These are phyloP conservation scores for Fragaria nilgerrensis DNA, from an alignment of 306 rosid species.

Conservation along the genomic window DNA sequence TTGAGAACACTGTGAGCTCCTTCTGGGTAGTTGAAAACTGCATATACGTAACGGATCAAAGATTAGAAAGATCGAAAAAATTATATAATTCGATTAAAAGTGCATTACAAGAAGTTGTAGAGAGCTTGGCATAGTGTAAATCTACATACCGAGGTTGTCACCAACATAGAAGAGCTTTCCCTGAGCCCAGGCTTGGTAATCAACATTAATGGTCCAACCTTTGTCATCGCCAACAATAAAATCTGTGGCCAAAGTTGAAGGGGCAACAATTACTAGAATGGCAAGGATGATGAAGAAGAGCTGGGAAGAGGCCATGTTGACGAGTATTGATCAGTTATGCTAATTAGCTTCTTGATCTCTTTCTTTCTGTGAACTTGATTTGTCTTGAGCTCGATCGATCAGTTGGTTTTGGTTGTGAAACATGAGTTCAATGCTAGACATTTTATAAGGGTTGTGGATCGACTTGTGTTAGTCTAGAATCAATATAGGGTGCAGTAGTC, in stretches of 20 bases:
- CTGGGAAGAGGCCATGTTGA: conserved; percentile 22
- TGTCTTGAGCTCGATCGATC: neutral
- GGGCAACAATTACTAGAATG: conserved; percentile 19
- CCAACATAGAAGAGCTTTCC: conserved; percentile 36
- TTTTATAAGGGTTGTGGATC: neutral
- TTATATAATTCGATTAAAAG: neutral
- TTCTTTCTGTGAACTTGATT: neutral
- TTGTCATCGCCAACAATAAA: conserved; percentile 1
- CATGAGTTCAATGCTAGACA: neutral
- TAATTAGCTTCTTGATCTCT: neutral
- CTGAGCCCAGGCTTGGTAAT: conserved; percentile 30
- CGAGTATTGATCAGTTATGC: neutral
- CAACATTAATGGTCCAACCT: conserved; percentile 34
- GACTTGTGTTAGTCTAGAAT: neutral
- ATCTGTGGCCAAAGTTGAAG: conserved; percentile 20
- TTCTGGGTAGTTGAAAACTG: conserved; percentile 11
- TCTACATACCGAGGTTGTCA: conserved; percentile 30
- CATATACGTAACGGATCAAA: conserved; percentile 22
- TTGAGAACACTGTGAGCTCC: conserved; percentile 10
- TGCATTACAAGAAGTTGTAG: neutral
- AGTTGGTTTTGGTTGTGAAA: neutral
- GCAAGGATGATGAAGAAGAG: conserved; percentile 14
- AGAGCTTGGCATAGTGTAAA: neutral
- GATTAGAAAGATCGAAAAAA: neutral
- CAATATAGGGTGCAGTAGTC: neutral